Base-by-base conservation (phyloP, 176 grass and related monocot genomes). In the Tuctoria greenei region DNA sequence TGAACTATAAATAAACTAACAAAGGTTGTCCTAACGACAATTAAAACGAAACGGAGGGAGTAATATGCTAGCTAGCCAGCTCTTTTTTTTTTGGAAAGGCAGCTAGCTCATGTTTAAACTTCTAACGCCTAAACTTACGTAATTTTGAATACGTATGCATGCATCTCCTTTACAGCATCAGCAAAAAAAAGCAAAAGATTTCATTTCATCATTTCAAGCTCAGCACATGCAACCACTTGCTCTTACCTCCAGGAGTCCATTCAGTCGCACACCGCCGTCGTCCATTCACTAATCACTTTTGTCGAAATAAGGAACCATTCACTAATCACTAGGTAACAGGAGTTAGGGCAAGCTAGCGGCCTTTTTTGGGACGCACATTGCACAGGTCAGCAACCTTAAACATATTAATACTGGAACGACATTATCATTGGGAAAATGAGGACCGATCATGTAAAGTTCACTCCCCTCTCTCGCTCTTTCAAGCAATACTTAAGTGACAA, bases 71-170 rank as follows among this genome's bases (percentile, higher is more conserved):
- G n/a, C n/a, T n/a, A n/a, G n/a, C n/a, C n/a, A n/a, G n/a, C n/a
- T n/a, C n/a, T n/a, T n/a, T n/a, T n/a, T n/a, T n/a, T n/a, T n/a
- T n/a, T n/a, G n/a, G n/a, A n/a, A n/a, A n/a, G n/a, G n/a, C n/a
- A n/a, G n/a, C n/a, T n/a, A n/a, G n/a, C n/a, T n/a, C n/a, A n/a
- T n/a, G 24, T 78, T 82, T 82, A 82, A 61, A 59, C 15, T 31
- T 34, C 73, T 77, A 61, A 51, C 16, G 52, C 60, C 21, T 82
- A 37, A 25, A 60, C 85, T 82, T 82, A 77, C 85, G 79, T 67
- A 78, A 66, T 66, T 82, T 61, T 0, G 42, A 78, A 82, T 82
- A 87, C 79, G 79, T 73, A 82, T 61, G 3, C 67, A 52, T 24
- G 51, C 1, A 13, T 61, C 41, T 66, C 41, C 79, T 82, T 87